These are phyloP conservation scores for Botrytis hyacinthi DNA, from an alignment of 2,329 filamentous ascomycete genomes.

Conservation along the genomic window DNA sequence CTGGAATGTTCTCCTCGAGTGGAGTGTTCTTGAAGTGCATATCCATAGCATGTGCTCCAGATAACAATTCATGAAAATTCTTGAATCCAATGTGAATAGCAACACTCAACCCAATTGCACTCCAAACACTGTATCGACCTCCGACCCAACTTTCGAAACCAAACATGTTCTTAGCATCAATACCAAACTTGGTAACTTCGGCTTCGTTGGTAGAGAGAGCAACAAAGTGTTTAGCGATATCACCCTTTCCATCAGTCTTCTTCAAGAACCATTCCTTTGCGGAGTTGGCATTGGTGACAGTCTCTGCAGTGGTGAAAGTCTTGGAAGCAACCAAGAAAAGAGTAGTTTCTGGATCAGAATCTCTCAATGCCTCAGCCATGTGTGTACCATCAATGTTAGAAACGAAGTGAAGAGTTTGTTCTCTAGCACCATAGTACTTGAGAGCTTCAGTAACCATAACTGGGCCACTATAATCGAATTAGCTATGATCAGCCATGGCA, in stretches of 20 bases:
- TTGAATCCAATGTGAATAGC: slow-evolving; percentile 94
- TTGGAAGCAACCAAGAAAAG: slow-evolving; percentile 98
- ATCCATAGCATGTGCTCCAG: slow-evolving; percentile 95
- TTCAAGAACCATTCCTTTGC: slow-evolving; percentile 97
- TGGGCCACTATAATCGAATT: slow-evolving; percentile 65
- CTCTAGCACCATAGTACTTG: slow-evolving; percentile 85
- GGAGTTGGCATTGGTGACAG: slow-evolving; percentile 92
- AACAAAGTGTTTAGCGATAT: slow-evolving; percentile 98
- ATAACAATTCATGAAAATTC: slow-evolving; percentile 95
- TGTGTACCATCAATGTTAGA: slow-evolving; percentile 99
- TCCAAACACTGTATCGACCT: slow-evolving; percentile 98
- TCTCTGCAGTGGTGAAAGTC: slow-evolving; percentile 99
- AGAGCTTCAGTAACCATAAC: slow-evolving; percentile 99
- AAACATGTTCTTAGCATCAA: slow-evolving; percentile 99
- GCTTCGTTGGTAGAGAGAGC: slow-evolving; percentile 93
- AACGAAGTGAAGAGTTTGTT: slow-evolving; percentile 92
- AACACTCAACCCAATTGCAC: slow-evolving; percentile 93
- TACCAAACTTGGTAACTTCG: slow-evolving; percentile 98
- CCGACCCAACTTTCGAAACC: slow-evolving; percentile 98
- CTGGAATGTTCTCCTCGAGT: slow-evolving; percentile 90
- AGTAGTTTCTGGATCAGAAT: slow-evolving; percentile 94
- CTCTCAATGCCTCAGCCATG: slow-evolving; percentile 85
- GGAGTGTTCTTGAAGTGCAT: slow-evolving; percentile 93
- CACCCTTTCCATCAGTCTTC: slow-evolving; percentile 69
- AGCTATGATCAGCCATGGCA: slow-evolving; percentile 22